These are phyloP conservation scores for Acanthamoeba royreba DNA, from an alignment of 208 protist species.

Conservation along the genomic window DNA sequence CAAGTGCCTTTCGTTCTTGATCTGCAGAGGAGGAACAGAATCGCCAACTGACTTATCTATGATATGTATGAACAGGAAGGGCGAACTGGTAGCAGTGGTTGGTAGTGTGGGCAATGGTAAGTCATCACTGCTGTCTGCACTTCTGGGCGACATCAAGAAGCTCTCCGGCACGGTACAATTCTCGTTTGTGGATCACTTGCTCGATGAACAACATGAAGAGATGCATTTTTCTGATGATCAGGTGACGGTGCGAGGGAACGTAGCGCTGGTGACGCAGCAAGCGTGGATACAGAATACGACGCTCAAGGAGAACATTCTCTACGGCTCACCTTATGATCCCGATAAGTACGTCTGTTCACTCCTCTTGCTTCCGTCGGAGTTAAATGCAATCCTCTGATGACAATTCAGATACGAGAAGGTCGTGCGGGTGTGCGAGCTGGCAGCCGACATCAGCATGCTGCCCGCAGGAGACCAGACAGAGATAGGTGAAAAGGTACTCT, in stretches of 20 bases:
- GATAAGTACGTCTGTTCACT: background rate
- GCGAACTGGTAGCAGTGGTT: background rate
- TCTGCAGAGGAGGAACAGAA: too few relatives aligned
- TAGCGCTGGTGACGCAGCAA: conserved; percentile 85
- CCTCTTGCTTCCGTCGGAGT: background rate
- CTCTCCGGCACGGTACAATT: conserved; percentile 10
- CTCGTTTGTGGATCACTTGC: background rate
- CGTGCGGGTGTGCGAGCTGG: conserved; percentile 81
- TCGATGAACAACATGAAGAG: too few relatives aligned
- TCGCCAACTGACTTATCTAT: too few relatives aligned
- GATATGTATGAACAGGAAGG: background rate
- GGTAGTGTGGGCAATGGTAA: conserved; percentile 76
- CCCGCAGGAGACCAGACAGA: conserved; percentile 86
- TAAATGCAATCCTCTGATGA: too few relatives aligned
- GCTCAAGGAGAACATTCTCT: conserved; percentile 87
- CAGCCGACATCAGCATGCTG: conserved; percentile 84
- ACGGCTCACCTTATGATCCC: conserved; percentile 75
- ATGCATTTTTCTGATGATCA: too few relatives aligned
- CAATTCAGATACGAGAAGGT: conserved; percentile 69
- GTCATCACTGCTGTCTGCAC: conserved; percentile 68
- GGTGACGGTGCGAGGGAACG: conserved; percentile 49
- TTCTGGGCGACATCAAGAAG: conserved; percentile 78
- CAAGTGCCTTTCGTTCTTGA: background rate
- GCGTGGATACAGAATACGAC: conserved; percentile 84
- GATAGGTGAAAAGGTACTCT: conserved; percentile 86